Percentiles rank a stretch among this genome's conserved stretches.
Evolutionary conservation across 2,329 filamentous ascomycete genomes (phyloP).

Genomic region (Gremmenia infestans): DNA sequence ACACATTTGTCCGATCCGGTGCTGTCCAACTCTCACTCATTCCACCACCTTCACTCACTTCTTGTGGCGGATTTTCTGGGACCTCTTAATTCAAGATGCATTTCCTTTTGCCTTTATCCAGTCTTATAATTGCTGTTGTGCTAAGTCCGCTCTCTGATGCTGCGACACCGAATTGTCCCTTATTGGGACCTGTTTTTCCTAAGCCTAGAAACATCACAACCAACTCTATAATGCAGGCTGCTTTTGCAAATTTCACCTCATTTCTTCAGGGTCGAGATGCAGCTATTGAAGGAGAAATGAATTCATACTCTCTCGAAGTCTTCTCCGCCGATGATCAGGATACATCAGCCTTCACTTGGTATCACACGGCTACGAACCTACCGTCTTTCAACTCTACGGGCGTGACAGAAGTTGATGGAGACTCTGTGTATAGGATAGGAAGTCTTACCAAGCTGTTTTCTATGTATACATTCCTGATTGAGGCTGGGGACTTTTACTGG

Average conservation of each 20-base stretch:
- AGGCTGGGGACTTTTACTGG: slow-evolving; percentile 28
- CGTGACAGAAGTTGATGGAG: neutral
- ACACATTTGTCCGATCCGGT: too few relatives aligned
- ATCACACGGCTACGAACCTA: neutral
- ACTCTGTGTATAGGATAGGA: slow-evolving; percentile 34
- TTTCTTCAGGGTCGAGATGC: neutral
- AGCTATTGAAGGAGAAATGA: neutral
- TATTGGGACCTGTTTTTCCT: slow-evolving; percentile 1
- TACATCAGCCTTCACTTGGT: neutral
- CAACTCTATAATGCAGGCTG: neutral
- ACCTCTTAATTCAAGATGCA: too few relatives aligned
- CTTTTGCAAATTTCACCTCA: neutral
- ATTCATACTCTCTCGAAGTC: neutral
- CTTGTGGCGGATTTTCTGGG: too few relatives aligned
- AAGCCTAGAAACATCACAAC: neutral
- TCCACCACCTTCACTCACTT: too few relatives aligned
- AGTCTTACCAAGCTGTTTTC: slow-evolving; percentile 43
- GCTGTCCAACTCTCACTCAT: too few relatives aligned
- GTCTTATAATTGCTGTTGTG: neutral
- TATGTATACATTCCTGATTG: slow-evolving; percentile 36
- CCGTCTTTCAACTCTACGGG: neutral
- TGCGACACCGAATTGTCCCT: neutral
- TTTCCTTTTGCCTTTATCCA: too few relatives aligned
- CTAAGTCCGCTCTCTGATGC: neutral
- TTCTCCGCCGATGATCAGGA: neutral